Base-by-base conservation (phyloP, 1,139 yeast species). In the Yamadazyma oceani region DNA sequence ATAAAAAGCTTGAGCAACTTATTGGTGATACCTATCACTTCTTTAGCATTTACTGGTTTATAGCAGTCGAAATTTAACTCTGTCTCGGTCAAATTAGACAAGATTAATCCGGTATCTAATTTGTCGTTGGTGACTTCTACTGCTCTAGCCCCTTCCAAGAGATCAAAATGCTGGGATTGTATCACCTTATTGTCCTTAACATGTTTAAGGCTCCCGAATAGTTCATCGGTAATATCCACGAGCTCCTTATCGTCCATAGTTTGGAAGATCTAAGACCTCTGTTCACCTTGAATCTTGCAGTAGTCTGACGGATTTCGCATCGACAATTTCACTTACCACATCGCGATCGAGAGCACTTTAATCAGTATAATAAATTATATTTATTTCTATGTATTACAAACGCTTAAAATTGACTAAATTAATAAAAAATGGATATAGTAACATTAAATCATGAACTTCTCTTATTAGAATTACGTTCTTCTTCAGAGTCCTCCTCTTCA, bases 61-160 rank as follows among this genome's bases (percentile, higher is more conserved):
- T 51, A 43, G 13, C 71, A 51, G 40, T 74, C 71, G 46, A 70
- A 75, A 0, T 45, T 32, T 6, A 64, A 32, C 35, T 79, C 85
- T 4, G 58, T 68, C 1, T 48, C 43, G 2, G 62, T 48, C 25
- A 80, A 54, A 15, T 60, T 44, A 13, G 37, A 25, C 14, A 27
- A 35, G 10, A 84, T 71, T 37, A 81, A 49, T 2, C 82, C 80
- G 0, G 92, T 78, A 49, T 85, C 94, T 32, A 85, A 59, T 42
- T 72, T 73, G n/a, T 68, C 62, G 50, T 83, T 84, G 39, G 73
- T 61, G 5, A 80, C 72, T 54, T 85, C 94, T 38, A 83, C 60
- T 0, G 94, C 89, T 49, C 86, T 76, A 0, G 94, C 82, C 0
- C 90, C 90, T 50, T 82, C 87, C 39, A 84, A 66, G 26, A 84